phyloP scores from a whole-genome alignment of 352 stramenopile genomes.

The Hyphochytrium catenoides region DNA sequence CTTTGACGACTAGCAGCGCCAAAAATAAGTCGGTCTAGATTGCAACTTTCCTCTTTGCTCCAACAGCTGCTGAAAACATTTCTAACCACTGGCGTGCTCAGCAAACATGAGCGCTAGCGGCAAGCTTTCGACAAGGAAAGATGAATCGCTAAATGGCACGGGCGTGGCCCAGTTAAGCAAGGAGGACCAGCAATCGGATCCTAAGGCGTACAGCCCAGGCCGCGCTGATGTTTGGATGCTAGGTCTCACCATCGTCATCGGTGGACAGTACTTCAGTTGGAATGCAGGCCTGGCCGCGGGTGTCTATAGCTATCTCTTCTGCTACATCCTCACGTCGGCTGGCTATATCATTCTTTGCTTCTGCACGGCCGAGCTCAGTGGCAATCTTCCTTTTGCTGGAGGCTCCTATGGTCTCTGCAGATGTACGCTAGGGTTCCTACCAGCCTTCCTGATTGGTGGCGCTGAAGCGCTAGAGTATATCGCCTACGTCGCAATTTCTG shows the following conservation, averaged over 20 bases:
- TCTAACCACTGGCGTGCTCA: no score
- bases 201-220: no score
- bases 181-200: no score
- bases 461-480: slow-evolving; percentile 13
- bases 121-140: no score
- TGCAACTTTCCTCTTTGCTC: no score
- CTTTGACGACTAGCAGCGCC: no score
- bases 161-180: no score
- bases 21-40: no score
- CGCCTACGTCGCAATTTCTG: slow-evolving; percentile 10
- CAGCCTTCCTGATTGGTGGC: slow-evolving; percentile 13
- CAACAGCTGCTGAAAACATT: no score
- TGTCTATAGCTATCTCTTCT: slow-evolving; percentile 9
- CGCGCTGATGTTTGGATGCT: slow-evolving; percentile 15
- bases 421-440: slow-evolving; percentile 12
- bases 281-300: slow-evolving; percentile 11
- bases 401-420: slow-evolving; percentile 13
- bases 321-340: slow-evolving; percentile 9
- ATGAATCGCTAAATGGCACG: no score
- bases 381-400: slow-evolving; percentile 12
- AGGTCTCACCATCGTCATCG: slow-evolving; percentile 13
- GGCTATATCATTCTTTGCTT: slow-evolving; percentile 12
- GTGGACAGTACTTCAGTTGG: slow-evolving; percentile 14
- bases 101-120: no score
- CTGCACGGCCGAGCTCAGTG: slow-evolving; percentile 9